These are phyloP conservation scores for Kodamaea alishanica DNA, from an alignment of 1,139 yeast species.

Conservation along the genomic window DNA sequence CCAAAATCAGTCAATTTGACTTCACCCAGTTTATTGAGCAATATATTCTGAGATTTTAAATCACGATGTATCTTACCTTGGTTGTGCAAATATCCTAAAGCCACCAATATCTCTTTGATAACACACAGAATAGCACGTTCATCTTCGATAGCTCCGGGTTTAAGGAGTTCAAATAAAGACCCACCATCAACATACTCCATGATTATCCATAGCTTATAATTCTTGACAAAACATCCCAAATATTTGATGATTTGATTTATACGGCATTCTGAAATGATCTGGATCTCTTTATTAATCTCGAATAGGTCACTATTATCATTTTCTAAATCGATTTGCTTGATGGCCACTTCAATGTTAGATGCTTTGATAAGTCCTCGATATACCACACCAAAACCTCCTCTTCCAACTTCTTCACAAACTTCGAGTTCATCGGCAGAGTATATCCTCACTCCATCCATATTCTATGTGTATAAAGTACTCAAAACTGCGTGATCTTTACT, in stretches of 20 bases:
- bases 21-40: slow-evolving; percentile 64
- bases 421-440: slow-evolving; percentile 41
- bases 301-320: slow-evolving; percentile 69
- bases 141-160: slow-evolving; percentile 54
- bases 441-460: slow-evolving; percentile 17
- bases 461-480: not conserved
- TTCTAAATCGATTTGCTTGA: slow-evolving; percentile 76
- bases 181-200: slow-evolving; percentile 89
- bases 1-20: slow-evolving; percentile 97
- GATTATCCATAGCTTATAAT: slow-evolving; percentile 78
- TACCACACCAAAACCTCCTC: slow-evolving; percentile 88
- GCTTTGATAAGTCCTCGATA: slow-evolving; percentile 63
- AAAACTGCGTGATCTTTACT: not conserved
- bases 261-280: slow-evolving; percentile 70
- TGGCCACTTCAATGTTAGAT: slow-evolving; percentile 53
- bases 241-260: slow-evolving; percentile 68
- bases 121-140: slow-evolving; percentile 54
- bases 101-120: slow-evolving; percentile 56
- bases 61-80: slow-evolving; percentile 86
- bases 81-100: slow-evolving; percentile 66
- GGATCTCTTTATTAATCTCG: slow-evolving; percentile 78
- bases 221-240: slow-evolving; percentile 76
- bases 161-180: slow-evolving; percentile 62
- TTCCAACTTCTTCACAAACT: slow-evolving; percentile 73
- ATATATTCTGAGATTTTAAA: slow-evolving; percentile 78